A percentile compares a stretch with the other conserved stretches of the same genome.
phyloP scores from a whole-genome alignment of 2,329 filamentous ascomycete species.

The Ceratocystis cacaofunesta region DNA sequence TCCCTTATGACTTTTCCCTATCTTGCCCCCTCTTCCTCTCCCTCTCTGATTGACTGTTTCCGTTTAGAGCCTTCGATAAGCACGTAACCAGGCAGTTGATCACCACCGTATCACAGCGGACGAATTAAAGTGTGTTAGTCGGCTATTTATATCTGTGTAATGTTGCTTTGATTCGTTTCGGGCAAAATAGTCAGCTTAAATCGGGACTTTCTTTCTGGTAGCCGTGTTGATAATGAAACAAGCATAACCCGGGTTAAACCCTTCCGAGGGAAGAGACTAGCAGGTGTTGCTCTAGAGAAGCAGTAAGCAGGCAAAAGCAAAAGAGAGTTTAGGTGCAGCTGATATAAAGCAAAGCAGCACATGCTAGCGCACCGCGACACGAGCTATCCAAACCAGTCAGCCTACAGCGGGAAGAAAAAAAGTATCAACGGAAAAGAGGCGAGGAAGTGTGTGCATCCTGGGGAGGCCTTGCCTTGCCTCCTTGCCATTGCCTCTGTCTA shows the following conservation, averaged over 20 bases:
- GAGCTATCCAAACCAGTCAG: too few relatives aligned
- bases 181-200: neutral
- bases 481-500: neutral
- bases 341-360: neutral
- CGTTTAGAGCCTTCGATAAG: too few relatives aligned
- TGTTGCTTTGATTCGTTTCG: neutral
- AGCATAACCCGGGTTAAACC: neutral
- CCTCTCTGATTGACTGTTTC: too few relatives aligned
- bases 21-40: too few relatives aligned
- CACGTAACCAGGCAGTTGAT: neutral
- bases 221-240: neutral
- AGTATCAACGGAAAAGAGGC: too few relatives aligned
- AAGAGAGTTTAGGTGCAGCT: neutral
- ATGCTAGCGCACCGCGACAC: neutral
- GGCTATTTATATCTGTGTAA: neutral
- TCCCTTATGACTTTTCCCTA: too few relatives aligned
- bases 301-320: neutral
- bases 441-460: too few relatives aligned
- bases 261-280: neutral
- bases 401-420: too few relatives aligned
- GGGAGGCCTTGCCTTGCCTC: too few relatives aligned
- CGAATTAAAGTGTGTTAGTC: conserved; percentile 1
- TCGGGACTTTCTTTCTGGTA: neutral
- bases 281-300: neutral
- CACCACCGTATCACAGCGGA: neutral